Base-by-base conservation (phyloP, 139 green algal genomes). In the Spirogloea muscicola region DNA sequence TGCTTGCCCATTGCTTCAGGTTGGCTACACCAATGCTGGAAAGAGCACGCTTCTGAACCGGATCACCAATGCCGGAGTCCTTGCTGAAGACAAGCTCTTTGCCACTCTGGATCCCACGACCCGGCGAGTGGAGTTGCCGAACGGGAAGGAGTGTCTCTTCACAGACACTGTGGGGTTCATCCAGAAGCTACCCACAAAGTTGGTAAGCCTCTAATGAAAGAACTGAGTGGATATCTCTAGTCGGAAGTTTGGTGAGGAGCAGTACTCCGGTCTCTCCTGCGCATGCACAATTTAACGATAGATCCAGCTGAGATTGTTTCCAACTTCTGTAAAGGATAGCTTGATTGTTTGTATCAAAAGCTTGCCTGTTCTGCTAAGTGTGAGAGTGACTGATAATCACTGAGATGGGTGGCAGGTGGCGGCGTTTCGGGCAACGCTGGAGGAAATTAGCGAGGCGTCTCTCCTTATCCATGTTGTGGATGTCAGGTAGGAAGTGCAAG, bases 101-200 rank as follows among this genome's bases (percentile, higher is more conserved):
- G 95, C 94, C 21, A 99, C 95, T 1, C 89, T 99, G 39, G 95
- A 99, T 84, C 94, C 94, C 42, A 98, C 91, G 33, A 97, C 92
- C 0, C 82, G 95, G 29, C 85, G 89, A 36, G 46, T 75, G 46
- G 41, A 80, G 49, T 76, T 96, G 44, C 83, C 85, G 3, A 86
- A 82, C 31, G 93, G 92, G 58, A 87, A 91, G 72, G 86, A 92
- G 78, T 62, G 79, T 13, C 85, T 98, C n/a, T 31, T 99, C 21
- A 91, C 82, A 4, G 94, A 99, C 85, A 99, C 94, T 0, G 93
- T 98, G 46, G 92, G 92, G 0, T 95, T 93, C 81, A 92, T 93
- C 55, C 87, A 98, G 84, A 98, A 98, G 84, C 87, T 99, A 60
- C 94, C 94, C 29, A 96, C 94, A 0, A 84, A 97, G 84, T 89